Base-by-base conservation (phyloP, 106 monocot species). In the Apostasia shenzhenica region DNA sequence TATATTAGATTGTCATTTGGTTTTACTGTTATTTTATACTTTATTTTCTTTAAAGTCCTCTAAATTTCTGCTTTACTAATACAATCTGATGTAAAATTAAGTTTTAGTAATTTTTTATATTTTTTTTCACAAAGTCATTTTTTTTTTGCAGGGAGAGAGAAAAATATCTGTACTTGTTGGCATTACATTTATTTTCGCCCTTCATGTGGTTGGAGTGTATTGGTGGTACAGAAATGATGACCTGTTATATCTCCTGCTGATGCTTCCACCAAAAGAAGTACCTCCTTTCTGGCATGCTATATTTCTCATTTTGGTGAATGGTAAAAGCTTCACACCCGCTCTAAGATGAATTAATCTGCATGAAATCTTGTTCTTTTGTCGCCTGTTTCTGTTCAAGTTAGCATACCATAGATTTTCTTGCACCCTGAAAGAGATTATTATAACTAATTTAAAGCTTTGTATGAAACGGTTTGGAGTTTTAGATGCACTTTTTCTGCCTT, bases 251-350 rank as follows among this genome's bases (percentile, higher is more conserved):
- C 88, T 91, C 12, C 79, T 91, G 6, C 49, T 78, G 48, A 73
- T 94, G 85, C 82, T 94, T 79, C 91, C 91, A 60, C 94, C 94
- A 37, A 85, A 82, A 78, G 76, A 77, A 51, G 83, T 88, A 70
- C 94, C 91, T 48, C 94, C 91, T 64, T 94, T 94, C 68, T 94
- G 94, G 94, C 88, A 94, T 81, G 91, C 91, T 11, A 70, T 94
- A 62, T 94, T 91, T 56, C 78, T 88, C 14, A 94, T 94, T 69
- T 74, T 91, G 83, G 83, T 94, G 26, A 94, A 94, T 45, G 94
- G 94, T 94, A 88, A 37, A 68, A 9, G 2, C 49, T 61, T 48
- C 41, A 60, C 41, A 61, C 14, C 1, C 3, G 37, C 2, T 50
- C 53, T 42, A 59, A 12, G 46, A 14, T 46, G 9, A n/a, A 45